Percentiles rank a stretch among this genome's conserved stretches.
phyloP scores from a whole-genome alignment of 805 yeast genomes.

The Kuraishia piskuri region DNA sequence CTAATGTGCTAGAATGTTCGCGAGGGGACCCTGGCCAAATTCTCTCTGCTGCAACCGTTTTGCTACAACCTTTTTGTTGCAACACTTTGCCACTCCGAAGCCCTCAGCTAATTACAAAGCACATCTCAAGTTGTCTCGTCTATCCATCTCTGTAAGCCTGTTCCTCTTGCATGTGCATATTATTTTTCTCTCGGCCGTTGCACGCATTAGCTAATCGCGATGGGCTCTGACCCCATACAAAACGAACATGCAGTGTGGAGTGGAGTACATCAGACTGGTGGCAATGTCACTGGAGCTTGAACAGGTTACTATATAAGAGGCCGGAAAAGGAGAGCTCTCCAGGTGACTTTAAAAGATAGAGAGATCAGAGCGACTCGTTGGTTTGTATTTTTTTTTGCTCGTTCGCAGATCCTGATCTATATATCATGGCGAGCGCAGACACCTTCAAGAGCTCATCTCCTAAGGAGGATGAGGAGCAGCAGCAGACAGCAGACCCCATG shows the following conservation, averaged over 20 bases:
- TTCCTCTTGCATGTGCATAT: slow-evolving; percentile 4
- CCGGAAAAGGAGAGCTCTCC: too few relatives aligned
- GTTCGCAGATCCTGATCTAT: background rate
- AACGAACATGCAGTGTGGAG: background rate
- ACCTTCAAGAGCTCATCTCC: background rate
- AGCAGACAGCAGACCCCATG: slow-evolving; percentile 1
- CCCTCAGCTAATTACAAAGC: background rate
- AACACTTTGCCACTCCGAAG: background rate
- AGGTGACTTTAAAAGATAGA: too few relatives aligned
- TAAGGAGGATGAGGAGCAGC: background rate
- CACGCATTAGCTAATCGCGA: background rate
- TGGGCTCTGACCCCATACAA: background rate
- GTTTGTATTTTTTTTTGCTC: too few relatives aligned
- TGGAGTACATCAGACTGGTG: background rate
- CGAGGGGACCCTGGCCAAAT: too few relatives aligned
- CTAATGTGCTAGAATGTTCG: too few relatives aligned
- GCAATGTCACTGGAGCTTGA: too few relatives aligned
- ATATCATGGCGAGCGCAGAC: slow-evolving; percentile 1
- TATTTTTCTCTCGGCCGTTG: background rate
- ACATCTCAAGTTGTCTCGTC: too few relatives aligned
- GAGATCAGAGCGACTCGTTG: too few relatives aligned
- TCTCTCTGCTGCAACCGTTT: too few relatives aligned
- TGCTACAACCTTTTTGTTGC: too few relatives aligned
- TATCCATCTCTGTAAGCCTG: too few relatives aligned
- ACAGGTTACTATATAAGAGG: too few relatives aligned